Evolutionary conservation across 1,284 basidiomycete genomes (phyloP).

Genomic region (Cerioporus squamosus): DNA sequence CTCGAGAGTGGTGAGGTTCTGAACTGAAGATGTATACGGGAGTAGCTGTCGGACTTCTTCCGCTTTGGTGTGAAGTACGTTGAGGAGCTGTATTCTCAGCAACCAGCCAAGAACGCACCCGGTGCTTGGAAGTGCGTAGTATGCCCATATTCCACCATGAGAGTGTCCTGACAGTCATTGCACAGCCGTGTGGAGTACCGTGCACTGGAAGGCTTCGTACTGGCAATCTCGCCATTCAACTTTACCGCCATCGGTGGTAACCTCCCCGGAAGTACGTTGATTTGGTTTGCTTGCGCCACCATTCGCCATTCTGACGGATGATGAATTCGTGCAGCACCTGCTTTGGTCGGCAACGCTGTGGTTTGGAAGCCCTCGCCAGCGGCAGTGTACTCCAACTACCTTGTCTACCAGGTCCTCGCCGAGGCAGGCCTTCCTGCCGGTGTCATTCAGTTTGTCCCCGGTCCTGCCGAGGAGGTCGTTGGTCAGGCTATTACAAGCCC

Average conservation of each 20-base stretch:
- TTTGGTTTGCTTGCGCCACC: not conserved
- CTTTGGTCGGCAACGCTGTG: conserved; percentile 93
- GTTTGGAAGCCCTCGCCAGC: conserved; percentile 98
- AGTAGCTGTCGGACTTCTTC: conserved; percentile 90
- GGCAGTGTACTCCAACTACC: conserved; percentile 94
- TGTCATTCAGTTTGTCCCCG: conserved; percentile 97
- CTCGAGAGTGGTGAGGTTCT: not conserved
- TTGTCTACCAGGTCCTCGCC: conserved; percentile 89
- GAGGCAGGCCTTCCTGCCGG: conserved; percentile 95
- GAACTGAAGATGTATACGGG: not conserved
- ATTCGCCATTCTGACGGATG: not conserved
- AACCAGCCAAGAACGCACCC: conserved; percentile 86
- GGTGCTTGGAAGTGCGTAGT: conserved; percentile 92
- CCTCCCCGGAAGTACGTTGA: conserved; percentile 68
- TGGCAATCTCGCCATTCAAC: conserved; percentile 98
- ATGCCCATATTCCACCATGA: not conserved
- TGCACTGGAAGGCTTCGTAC: conserved; percentile 95
- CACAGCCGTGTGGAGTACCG: conserved; percentile 92
- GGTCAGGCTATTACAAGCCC: conserved; percentile 81
- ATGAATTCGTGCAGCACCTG: conserved; percentile 63
- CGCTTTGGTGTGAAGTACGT: conserved; percentile 97
- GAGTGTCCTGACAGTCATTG: not conserved
- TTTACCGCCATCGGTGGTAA: conserved; percentile 98
- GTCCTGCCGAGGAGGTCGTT: conserved; percentile 82
- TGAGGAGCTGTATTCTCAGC: conserved; percentile 91